Base-by-base conservation (phyloP, 2,329 filamentous ascomycete species). In the Aspergillus carbonarius region DNA sequence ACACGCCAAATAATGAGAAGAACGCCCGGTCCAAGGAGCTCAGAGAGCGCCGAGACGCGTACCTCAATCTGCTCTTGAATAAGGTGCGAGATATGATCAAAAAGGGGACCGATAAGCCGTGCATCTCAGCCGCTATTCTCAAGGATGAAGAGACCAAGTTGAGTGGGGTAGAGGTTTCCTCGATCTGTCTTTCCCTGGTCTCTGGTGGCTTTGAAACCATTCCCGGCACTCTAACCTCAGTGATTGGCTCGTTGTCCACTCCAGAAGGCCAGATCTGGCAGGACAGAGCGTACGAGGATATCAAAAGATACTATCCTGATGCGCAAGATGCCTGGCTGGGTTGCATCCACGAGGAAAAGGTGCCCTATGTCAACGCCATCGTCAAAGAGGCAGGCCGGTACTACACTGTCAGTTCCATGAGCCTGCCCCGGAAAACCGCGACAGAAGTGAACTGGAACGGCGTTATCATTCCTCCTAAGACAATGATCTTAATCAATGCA, bases 201-300 rank as follows among this genome's bases (percentile, higher is more conserved):
- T 89, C 86, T 5, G 90, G 88, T 0, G 90, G 90, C 5, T 83
- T 92, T 18, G 90, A 92, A 68, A 92, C 89, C 0, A 86, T 92
- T 3, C 88, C 89, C 0, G 88, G 85, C 25, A 92, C 90, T 52
- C 73, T 92, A 1, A 87, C 90, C 58, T 90, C 89, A 81, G 85
- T 85, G 27, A 84, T 92, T 46, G 89, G 87, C 1, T 89, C 87
- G 60, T 81, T 92, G 2, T 82, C 86, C 17, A 85, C 84, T 0
- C 71, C 79, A 0, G 76, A 85, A 8, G 88, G 89, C 3, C 87
- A 89, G 63, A 76, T 79, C 3, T 86, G 91, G 64, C 89, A 93
- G 73, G 77, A 81, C 50, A 84, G 82, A 12, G 89, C 89, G 0
- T 84, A 89, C 58, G 74, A 79, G 12, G 89, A 88, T 42, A 92